Evolutionary conservation across 139 green algal species (phyloP), one percentile per base, ranked within the genome.

Genomic region (Gonium pectorale): DNA sequence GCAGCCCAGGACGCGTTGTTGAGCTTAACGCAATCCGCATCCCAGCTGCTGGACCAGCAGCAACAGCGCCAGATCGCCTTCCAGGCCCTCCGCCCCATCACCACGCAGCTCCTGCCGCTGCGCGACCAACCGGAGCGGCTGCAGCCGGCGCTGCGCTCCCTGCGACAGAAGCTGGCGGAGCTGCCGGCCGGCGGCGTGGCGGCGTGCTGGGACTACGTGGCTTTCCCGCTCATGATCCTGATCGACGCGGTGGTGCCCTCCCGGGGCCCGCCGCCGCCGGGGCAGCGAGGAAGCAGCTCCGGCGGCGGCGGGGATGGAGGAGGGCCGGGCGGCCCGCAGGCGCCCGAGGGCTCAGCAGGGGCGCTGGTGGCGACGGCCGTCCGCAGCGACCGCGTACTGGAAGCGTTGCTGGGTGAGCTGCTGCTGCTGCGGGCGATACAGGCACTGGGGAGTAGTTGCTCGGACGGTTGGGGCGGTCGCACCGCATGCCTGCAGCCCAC

Each of bases 191-290:
- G 24, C 0, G 93, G 91, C 2, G 51, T 97, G 43, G 35, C 31
- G 24, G 85, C 40, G 21, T 96, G 93, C 73, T 81, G 88, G 83
- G 94, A 96, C 60, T 97, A 97, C 38, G 68, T 94, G 5, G 83
- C 92, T 5, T 96, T 95, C 79, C 94, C 94, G 0, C 87, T 97
- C 49, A 79, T 91, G 40, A 70, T 96, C 9, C 85, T 92, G 27
- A 31, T 95, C 9, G 94, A 97, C 27, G 90, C 88, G 3, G 71
- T 90, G 0, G 71, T 79, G 11, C 41, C 33, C 69, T 35, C 38
- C 15, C 35, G 60, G 1, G 67, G 41, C 67, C 15, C 67, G 26
- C 29, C 56, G 35, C 22, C 33, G 9, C 35, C 52, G 51, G 51
- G 21, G 17, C n/a, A 52, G 24, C 29, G 73, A 11, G 9, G 51